Evolutionary conservation across 2,329 filamentous ascomycete species (phyloP).

Genomic region (Aspergillus sp.): DNA sequence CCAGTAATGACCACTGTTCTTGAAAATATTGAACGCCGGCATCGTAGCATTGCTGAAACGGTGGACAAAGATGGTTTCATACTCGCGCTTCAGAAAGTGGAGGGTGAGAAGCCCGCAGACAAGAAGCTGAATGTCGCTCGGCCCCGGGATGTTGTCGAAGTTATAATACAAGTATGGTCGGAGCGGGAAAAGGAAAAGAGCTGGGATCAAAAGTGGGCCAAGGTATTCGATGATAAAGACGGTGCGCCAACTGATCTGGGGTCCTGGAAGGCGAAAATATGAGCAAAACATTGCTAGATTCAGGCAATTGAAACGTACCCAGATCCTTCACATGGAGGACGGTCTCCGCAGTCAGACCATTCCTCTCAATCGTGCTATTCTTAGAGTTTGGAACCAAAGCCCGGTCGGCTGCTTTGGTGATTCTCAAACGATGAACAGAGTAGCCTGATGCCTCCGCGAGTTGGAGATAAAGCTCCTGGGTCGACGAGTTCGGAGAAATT

Average conservation of each 20-base stretch:
- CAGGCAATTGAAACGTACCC: conserved; percentile 55
- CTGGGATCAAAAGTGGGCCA: conserved; percentile 86
- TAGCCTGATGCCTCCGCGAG: conserved; percentile 56
- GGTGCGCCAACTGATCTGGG: conserved; percentile 86
- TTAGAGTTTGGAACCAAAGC: conserved; percentile 55
- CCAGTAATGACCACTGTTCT: conserved; percentile 97
- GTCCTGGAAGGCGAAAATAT: conserved; percentile 53
- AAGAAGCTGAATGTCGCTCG: conserved; percentile 69
- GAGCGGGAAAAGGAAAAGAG: conserved; percentile 65
- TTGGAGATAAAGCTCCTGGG: conserved; percentile 57
- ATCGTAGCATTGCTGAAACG: conserved; percentile 94
- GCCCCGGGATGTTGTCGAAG: conserved; percentile 46
- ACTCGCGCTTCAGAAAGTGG: conserved; percentile 93
- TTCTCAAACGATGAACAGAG: conserved; percentile 59
- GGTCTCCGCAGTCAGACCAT: conserved; percentile 59
- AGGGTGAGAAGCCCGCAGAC: conserved; percentile 70
- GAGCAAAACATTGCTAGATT: neutral
- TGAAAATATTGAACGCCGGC: conserved; percentile 87
- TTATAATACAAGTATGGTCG: conserved; percentile 71
- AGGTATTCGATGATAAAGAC: conserved; percentile 96
- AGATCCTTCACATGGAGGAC: conserved; percentile 87
- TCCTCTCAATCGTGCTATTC: conserved; percentile 53
- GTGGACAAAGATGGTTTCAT: conserved; percentile 92
- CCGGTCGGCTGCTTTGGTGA: conserved; percentile 66
- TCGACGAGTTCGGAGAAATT: conserved; percentile 52